These are phyloP conservation scores for Excoecaria agallocha DNA, from an alignment of 345 rosid species.

Conservation along the genomic window DNA sequence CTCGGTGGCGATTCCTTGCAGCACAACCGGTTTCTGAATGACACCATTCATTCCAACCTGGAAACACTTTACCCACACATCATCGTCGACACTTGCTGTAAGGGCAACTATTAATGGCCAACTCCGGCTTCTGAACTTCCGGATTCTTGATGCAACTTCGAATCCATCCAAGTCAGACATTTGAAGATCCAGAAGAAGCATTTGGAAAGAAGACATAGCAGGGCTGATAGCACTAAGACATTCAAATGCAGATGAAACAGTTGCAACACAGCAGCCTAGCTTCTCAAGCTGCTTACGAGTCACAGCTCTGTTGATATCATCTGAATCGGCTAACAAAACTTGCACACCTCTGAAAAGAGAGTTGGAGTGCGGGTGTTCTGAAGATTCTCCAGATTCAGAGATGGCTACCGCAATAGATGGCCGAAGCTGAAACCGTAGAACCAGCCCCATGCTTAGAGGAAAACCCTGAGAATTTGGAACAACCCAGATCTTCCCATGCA, in stretches of 20 bases:
- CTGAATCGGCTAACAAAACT: constrained; percentile 68
- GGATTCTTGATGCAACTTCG: constrained; percentile 73
- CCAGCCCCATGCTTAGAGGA: constrained; percentile 68
- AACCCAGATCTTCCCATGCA: constrained; percentile 85
- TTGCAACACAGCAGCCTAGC: constrained; percentile 73
- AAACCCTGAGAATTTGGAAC: constrained; percentile 53
- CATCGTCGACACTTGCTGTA: constrained; percentile 55
- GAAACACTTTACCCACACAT: constrained; percentile 57
- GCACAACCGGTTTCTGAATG: constrained; percentile 63
- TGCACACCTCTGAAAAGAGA: constrained; percentile 65
- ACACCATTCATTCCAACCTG: constrained; percentile 80
- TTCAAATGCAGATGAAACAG: constrained; percentile 69
- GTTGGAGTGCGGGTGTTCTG: constrained; percentile 54
- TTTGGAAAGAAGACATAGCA: constrained; percentile 48
- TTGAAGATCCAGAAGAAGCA: constrained; percentile 77
- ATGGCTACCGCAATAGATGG: constrained; percentile 43
- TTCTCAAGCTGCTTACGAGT: constrained; percentile 74
- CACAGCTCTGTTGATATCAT: constrained; percentile 71
- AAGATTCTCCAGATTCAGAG: constrained; percentile 46
- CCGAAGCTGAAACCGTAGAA: constrained; percentile 60
- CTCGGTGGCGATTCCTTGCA: constrained; percentile 68
- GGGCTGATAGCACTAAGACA: constrained; percentile 59
- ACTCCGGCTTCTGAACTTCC: constrained; percentile 52
- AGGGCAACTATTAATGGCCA: constrained; percentile 73
- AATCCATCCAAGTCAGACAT: constrained; percentile 75